Evolutionary conservation across 192 early-diverging fungal species (phyloP), one percentile per base, ranked within the genome.

Genomic region (Thamnidium elegans): DNA sequence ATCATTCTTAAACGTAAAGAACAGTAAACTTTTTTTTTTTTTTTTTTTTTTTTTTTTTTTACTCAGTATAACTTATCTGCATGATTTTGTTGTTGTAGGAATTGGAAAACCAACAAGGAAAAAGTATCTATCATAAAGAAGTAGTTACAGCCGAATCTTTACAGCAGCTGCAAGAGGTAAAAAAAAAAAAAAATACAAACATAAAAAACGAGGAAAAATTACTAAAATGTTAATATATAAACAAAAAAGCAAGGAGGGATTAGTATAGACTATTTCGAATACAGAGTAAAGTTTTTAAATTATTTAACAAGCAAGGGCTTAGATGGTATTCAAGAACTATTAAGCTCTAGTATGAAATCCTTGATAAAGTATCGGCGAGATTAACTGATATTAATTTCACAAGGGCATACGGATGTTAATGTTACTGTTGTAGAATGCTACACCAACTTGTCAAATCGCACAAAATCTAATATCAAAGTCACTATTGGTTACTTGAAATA

Each of bases 211-310:
- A 36, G 34, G 7, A 7, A 36, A 36, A 4, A 7, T 4, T 4
- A 36, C 34, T 36, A n/a, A 36, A 36, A 36, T 36, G 7, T 36
- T 4, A 4, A 3, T 36, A 7, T 36, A 36, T 36, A 36, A 36
- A 36, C 34, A 36, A 36, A 36, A 42, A 14, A 62, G 61, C 72
- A 59, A 4, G 73, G 75, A 15, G 73, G 79, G 2, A 23, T 73
- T 14, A 26, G 60, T 11, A 69, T 78, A n/a, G 51, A 53, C 4
- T 74, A 69, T 66, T 62, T 59, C 14, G 79, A 76, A 4, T 81
- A 71, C 53, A 63, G 79, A 3, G 56, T 78, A 36, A 65, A 70
- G 45, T 78, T 74, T 39, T 58, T 81, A 13, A 71, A 73, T 48
- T 59, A 75, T 50, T 69, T 81, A 1, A 65, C 68, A 14, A 47